Evolutionary conservation across 441 rosid species (phyloP).

Genomic region (Pelargonium citronellum): DNA sequence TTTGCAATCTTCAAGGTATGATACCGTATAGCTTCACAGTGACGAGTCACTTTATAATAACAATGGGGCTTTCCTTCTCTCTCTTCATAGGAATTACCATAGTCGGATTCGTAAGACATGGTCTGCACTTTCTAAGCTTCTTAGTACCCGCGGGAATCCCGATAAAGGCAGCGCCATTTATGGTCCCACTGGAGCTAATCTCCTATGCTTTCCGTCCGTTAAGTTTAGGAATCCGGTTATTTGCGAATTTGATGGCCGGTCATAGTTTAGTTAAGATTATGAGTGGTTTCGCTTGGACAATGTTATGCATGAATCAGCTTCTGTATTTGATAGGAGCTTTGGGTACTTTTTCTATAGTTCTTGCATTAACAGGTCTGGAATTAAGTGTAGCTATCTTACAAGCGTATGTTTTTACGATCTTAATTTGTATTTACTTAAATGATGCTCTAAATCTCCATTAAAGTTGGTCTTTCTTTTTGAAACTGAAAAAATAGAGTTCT

Average conservation of each 20-base stretch:
- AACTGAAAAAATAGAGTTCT: no score
- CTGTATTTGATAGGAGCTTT: neutral
- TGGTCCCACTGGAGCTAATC: no score
- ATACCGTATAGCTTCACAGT: no score
- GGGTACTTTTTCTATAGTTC: neutral
- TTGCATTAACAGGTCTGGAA: slow-evolving; percentile 1
- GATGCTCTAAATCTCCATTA: slow-evolving; percentile 10
- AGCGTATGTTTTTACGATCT: slow-evolving; percentile 20
- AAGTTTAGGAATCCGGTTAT: neutral
- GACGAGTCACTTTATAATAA: no score
- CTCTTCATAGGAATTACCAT: no score
- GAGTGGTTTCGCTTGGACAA: neutral
- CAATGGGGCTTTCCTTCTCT: no score
- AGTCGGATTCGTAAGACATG: no score
- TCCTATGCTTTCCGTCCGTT: neutral
- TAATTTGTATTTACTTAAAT: slow-evolving; percentile 1
- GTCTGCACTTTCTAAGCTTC: no score
- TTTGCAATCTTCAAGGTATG: no score
- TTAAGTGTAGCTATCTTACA: slow-evolving; percentile 12
- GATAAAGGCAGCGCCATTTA: no score
- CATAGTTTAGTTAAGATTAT: neutral
- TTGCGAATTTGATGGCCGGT: neutral
- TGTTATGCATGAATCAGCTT: neutral
- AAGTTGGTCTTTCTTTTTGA: neutral
- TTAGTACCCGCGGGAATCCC: no score